phyloP scores from a whole-genome alignment of 148 eudicot genomes.

The Tetragonia tetragonoides region DNA sequence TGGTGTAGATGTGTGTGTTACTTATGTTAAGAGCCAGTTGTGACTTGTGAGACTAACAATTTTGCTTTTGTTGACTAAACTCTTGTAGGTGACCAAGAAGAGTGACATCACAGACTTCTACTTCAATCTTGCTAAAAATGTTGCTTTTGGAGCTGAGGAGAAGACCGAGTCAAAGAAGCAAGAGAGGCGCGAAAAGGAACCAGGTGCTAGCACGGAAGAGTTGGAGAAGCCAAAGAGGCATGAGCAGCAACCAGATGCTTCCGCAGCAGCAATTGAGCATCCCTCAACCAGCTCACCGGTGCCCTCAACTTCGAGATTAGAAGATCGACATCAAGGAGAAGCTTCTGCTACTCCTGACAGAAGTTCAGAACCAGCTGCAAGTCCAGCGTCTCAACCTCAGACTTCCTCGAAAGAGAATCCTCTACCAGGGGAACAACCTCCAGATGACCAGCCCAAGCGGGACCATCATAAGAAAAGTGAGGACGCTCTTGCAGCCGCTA shows the following conservation, averaged over 20 bases:
- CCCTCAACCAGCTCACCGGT: constrained; percentile 27
- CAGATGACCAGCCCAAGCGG: constrained; percentile 36
- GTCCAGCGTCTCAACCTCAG: constrained; percentile 24
- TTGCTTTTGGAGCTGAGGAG: constrained; percentile 65
- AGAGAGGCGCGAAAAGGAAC: constrained; percentile 29
- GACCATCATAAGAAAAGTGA: constrained; percentile 74
- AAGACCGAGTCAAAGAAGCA: constrained; percentile 33
- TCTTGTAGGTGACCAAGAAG: constrained; percentile 78
- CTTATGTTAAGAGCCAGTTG: neutral
- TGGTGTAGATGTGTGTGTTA: too few relatives aligned
- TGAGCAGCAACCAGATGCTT: constrained; percentile 11
- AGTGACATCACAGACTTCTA: constrained; percentile 76
- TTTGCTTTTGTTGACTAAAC: neutral
- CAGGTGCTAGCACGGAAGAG: neutral
- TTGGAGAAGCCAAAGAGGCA: constrained; percentile 3
- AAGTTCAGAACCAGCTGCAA: constrained; percentile 27
- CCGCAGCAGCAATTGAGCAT: constrained; percentile 1
- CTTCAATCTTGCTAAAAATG: constrained; percentile 74
- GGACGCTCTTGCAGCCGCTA: constrained; percentile 82
- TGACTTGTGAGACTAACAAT: neutral
- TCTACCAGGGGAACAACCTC: constrained; percentile 26
- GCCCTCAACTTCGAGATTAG: constrained; percentile 26
- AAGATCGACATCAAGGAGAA: constrained; percentile 23
- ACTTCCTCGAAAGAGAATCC: constrained; percentile 23
- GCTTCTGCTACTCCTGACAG: constrained; percentile 24